phyloP scores from a whole-genome alignment of 768 basidiomycete species.

The Agaricus sinodeliciosus region DNA sequence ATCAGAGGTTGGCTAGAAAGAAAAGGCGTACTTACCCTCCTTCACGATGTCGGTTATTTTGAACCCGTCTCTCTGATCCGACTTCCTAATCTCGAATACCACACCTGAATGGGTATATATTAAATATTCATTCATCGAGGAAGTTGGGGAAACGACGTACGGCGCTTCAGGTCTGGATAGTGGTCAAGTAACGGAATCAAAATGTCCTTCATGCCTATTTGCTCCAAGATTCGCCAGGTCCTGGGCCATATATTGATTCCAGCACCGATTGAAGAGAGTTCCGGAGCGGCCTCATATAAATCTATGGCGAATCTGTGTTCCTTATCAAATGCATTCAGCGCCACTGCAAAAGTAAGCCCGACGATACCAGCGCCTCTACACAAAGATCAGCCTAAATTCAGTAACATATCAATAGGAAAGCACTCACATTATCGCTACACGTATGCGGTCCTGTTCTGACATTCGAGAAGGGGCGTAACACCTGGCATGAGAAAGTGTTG shows the following conservation, averaged over 20 bases:
- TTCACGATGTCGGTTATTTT: constrained; percentile 8
- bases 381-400: constrained; percentile 5
- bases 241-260: constrained; percentile 32
- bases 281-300: constrained; percentile 33
- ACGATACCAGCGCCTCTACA: constrained; percentile 35
- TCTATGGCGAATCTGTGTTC: constrained; percentile 23
- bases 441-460: constrained; percentile 3
- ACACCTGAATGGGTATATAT: constrained; percentile 10
- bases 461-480: not conserved
- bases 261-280: constrained; percentile 36
- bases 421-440: constrained; percentile 11
- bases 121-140: not conserved
- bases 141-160: not conserved
- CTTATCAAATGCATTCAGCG: constrained; percentile 19
- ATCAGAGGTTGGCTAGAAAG: too few species aligned
- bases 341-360: constrained; percentile 30
- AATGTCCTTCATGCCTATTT: constrained; percentile 8
- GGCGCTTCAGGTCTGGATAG: constrained; percentile 9
- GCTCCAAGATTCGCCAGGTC: constrained; percentile 12
- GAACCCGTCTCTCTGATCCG: constrained; percentile 19
- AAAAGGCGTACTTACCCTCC: not conserved
- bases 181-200: constrained; percentile 11
- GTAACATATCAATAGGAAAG: not conserved
- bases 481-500: not conserved
- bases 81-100: constrained; percentile 24